phyloP scores from a whole-genome alignment of 495 filamentous ascomycete genomes.

The Annulohypoxylon bovei region DNA sequence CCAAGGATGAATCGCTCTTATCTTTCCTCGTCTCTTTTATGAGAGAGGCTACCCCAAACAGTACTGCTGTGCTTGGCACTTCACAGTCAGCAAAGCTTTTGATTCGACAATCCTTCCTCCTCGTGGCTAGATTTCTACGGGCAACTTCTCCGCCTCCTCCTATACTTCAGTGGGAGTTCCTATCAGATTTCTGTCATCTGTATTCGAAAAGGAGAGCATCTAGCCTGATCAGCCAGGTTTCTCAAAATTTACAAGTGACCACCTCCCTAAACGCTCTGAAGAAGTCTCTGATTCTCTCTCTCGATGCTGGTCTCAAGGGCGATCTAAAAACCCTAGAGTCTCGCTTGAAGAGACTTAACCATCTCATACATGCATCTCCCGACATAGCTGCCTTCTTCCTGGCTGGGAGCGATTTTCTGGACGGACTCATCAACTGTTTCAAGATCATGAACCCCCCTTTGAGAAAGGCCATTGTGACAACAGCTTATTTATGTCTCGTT shows the following conservation, averaged over 20 bases:
- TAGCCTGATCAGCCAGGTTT: slow-evolving; percentile 38
- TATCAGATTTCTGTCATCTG: slow-evolving; percentile 64
- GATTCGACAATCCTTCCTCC: slow-evolving; percentile 68
- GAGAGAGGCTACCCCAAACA: slow-evolving; percentile 56
- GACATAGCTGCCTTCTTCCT: slow-evolving; percentile 70
- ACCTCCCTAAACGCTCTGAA: slow-evolving; percentile 52
- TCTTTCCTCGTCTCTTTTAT: slow-evolving; percentile 72
- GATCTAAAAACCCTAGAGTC: slow-evolving; percentile 59
- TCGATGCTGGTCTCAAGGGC: slow-evolving; percentile 62
- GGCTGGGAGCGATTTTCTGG: slow-evolving; percentile 85
- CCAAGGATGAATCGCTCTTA: slow-evolving; percentile 64
- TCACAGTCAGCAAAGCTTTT: slow-evolving; percentile 62
- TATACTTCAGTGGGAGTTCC: slow-evolving; percentile 65
- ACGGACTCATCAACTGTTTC: slow-evolving; percentile 75
- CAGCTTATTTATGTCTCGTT: slow-evolving; percentile 74
- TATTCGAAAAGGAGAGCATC: slow-evolving; percentile 63
- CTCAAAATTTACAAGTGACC: slow-evolving; percentile 51
- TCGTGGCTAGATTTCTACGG: slow-evolving; percentile 62
- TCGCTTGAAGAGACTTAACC: slow-evolving; percentile 57
- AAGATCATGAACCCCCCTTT: slow-evolving; percentile 66
- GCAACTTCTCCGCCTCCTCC: slow-evolving; percentile 52
- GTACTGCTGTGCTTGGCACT: slow-evolving; percentile 53
- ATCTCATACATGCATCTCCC: slow-evolving; percentile 64
- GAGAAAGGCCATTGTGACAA: slow-evolving; percentile 70
- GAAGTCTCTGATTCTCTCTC: slow-evolving; percentile 55